Evolutionary conservation across 2,329 filamentous ascomycete genomes (phyloP).

Genomic region (Rhinocladiella similis): DNA sequence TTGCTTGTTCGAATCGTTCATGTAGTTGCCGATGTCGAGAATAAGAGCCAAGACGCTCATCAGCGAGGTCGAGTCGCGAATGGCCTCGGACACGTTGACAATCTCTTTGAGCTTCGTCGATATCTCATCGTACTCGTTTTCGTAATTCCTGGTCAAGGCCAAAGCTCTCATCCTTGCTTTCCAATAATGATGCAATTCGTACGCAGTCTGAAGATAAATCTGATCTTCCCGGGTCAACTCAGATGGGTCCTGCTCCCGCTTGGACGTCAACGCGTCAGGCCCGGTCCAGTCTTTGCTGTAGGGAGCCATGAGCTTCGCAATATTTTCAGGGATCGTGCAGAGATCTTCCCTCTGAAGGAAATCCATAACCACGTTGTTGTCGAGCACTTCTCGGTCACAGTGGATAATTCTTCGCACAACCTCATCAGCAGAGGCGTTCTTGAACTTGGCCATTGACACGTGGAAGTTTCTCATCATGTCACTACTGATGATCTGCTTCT

Average conservation of each 20-base stretch:
- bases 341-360: slow-evolving; percentile 92
- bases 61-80: slow-evolving; percentile 86
- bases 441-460: slow-evolving; percentile 93
- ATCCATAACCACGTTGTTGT: slow-evolving; percentile 92
- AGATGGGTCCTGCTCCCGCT: slow-evolving; percentile 78
- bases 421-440: slow-evolving; percentile 77
- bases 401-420: slow-evolving; percentile 93
- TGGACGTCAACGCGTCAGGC: slow-evolving; percentile 73
- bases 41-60: slow-evolving; percentile 97
- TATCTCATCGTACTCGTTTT: slow-evolving; percentile 88
- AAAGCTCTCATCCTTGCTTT: slow-evolving; percentile 95
- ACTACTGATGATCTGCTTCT: slow-evolving; percentile 93
- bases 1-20: slow-evolving; percentile 99
- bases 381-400: slow-evolving; percentile 83
- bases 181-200: slow-evolving; percentile 97
- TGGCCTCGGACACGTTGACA: slow-evolving; percentile 81
- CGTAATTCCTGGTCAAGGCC: slow-evolving; percentile 77
- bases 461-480: slow-evolving; percentile 89
- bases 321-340: slow-evolving; percentile 89
- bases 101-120: slow-evolving; percentile 81
- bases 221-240: slow-evolving; percentile 95
- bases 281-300: slow-evolving; percentile 98
- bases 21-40: slow-evolving; percentile 97
- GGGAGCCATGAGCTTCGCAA: slow-evolving; percentile 84
- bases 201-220: slow-evolving; percentile 89